Base-by-base conservation (phyloP, 2,329 filamentous ascomycete species). In the Pyrenophora teres region DNA sequence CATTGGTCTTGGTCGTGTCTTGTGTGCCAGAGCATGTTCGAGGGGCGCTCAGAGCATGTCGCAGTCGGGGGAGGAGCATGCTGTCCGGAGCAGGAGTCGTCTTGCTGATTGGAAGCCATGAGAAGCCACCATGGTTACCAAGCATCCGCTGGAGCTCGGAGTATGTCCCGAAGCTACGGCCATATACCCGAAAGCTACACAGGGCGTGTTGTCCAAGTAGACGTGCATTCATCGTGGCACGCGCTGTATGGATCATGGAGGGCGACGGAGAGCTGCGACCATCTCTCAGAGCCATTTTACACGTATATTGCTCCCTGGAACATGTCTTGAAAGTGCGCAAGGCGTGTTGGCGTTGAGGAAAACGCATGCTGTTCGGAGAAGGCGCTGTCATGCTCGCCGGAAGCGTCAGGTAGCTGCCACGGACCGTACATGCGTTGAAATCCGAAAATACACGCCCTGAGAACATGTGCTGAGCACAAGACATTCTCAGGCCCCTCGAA, bases 401-500 rank as follows among this genome's bases (percentile, higher is more conserved):
- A 19, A 27, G 21, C 32, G 31, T 12, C 8, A 18, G 15, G 30
- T 23, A 44, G 36, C 37, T 15, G 15, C 39, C 40, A 30, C 18
- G 35, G 35, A 36, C 21, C n/a, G 13, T 16, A 36, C 4, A 2
- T n/a, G 15, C n/a, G n/a, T n/a, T 8, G 8, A 12, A 19, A n/a
- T 2, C 18, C 19, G 39, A 21, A 25, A 18, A 27, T 13, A 8
- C 10, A 30, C n/a, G 36, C 39, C 2, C 23, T 12, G n/a, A 38
- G 31, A 42, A 43, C 15, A 55, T 6, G 8, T 16, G 33, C 27
- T 31, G 46, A 27, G 31, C 15, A 4, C 7, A 21, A 12, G 16
- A 36, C 18, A 51, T 45, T 13, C 27, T 39, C 21, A 33, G 6
- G 9, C 60, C 60, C 39, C 60, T 60, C 13, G 59, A 62, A 10